A percentile compares a stretch with the other conserved stretches of the same genome.
Conservation (phyloP, 2,329 filamentous ascomycete species). For the Pezicula neosporulosa region DNA sequence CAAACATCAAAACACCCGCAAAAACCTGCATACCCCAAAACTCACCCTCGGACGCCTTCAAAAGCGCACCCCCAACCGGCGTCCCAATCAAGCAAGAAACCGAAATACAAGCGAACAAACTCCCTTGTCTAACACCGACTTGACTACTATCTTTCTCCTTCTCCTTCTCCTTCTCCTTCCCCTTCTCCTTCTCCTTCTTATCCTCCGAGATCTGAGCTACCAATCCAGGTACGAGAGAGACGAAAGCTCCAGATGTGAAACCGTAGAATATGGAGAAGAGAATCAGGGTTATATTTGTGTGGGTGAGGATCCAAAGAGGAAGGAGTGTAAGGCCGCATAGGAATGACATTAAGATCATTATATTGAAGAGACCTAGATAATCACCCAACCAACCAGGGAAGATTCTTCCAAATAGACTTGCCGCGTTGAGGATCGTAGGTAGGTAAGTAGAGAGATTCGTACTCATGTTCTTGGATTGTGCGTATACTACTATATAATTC, state of each 20-base stretch:
- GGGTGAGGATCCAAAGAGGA: conserved; percentile 20
- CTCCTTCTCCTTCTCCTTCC: no score
- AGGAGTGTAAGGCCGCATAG: conserved; percentile 18
- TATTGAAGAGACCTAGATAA: conserved; percentile 22
- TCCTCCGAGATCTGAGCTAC: conserved; percentile 39
- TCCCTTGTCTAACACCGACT: conserved; percentile 12
- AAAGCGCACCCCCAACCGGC: neutral
- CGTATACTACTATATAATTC: conserved; percentile 20
- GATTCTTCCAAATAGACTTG: conserved; percentile 24
- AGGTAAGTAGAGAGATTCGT: conserved; percentile 3
- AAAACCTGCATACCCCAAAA: neutral
- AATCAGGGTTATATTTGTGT: conserved; percentile 18
- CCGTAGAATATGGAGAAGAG: conserved; percentile 23
- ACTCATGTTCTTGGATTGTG: conserved; percentile 2
- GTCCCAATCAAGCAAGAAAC: neutral
- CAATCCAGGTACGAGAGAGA: conserved; percentile 8
- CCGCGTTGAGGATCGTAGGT: conserved; percentile 10
- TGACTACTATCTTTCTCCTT: conserved; percentile 47
- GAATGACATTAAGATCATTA: conserved; percentile 11
- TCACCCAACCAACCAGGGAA: conserved; percentile 24
- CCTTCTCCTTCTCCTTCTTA: no score
- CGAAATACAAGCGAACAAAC: neutral
- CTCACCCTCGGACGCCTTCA: neutral
- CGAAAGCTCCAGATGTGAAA: conserved; percentile 24
- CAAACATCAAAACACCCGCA: neutral